Percentiles rank a stretch among this genome's conserved stretches.
These are phyloP conservation scores for Pseudozyma tsukubaensis DNA, from an alignment of 1,284 basidiomycete genomes.

Conservation along the genomic window DNA sequence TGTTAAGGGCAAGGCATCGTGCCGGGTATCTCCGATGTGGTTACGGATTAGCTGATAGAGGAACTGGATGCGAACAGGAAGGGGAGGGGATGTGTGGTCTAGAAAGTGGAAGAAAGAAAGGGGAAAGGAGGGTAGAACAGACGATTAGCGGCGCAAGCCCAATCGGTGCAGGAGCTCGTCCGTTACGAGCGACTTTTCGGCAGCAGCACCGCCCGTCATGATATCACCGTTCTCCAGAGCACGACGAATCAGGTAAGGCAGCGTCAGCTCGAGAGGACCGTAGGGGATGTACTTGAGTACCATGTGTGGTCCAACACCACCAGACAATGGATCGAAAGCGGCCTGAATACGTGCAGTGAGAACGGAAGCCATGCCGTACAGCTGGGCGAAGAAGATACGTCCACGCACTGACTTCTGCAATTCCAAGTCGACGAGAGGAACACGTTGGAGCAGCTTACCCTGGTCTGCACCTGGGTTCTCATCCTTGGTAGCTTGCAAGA, in stretches of 20 bases:
- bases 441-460: slow-evolving; percentile 13
- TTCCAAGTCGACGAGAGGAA: slow-evolving; percentile 42
- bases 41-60: slow-evolving; percentile 6
- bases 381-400: slow-evolving; percentile 81
- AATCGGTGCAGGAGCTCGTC: slow-evolving; percentile 45
- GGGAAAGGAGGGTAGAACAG: neutral
- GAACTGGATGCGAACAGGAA: slow-evolving; percentile 2
- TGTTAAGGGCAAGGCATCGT: slow-evolving; percentile 52
- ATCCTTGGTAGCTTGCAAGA: slow-evolving; percentile 34
- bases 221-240: slow-evolving; percentile 83
- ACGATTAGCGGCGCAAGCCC: slow-evolving; percentile 33
- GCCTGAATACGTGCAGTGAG: slow-evolving; percentile 77
- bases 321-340: slow-evolving; percentile 76
- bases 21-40: slow-evolving; percentile 27
- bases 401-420: slow-evolving; percentile 75
- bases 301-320: slow-evolving; percentile 72
- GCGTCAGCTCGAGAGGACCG: slow-evolving; percentile 70
- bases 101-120: neutral
- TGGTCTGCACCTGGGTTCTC: slow-evolving; percentile 9
- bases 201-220: slow-evolving; percentile 73
- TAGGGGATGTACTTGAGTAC: slow-evolving; percentile 65
- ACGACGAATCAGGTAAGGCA: slow-evolving; percentile 80
- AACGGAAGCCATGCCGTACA: slow-evolving; percentile 82
- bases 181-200: slow-evolving; percentile 45
- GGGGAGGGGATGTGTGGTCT: neutral